Conservation (phyloP, 2,329 filamentous ascomycete genomes). For the Aspergillus eucalypticola region DNA sequence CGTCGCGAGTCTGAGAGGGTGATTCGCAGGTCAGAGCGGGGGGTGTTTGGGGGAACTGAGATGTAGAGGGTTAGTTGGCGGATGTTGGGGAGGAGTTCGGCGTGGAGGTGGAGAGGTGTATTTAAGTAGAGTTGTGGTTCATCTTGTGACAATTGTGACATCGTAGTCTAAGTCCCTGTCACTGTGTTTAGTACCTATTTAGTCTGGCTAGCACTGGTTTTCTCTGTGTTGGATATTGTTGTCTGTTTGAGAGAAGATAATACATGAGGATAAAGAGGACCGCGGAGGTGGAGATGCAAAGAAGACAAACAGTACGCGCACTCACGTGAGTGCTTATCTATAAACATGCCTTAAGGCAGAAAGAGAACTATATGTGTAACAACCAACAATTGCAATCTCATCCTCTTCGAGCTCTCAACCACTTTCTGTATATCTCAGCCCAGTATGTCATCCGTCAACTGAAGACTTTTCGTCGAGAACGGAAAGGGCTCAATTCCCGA, state of each 20-base stretch:
- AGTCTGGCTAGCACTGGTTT: not conserved
- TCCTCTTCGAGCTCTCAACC: too few species aligned
- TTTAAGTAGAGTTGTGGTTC: not conserved
- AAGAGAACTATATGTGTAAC: not conserved
- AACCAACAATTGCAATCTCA: too few species aligned
- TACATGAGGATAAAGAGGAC: not conserved
- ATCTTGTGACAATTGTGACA: not conserved
- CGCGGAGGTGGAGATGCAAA: not conserved
- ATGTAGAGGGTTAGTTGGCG: constrained; percentile 60
- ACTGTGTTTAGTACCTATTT: not conserved
- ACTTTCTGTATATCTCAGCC: too few species aligned
- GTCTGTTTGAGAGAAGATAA: not conserved
- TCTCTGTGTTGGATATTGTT: not conserved
- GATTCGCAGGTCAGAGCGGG: constrained; percentile 22
- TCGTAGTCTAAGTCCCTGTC: not conserved
- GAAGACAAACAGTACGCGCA: not conserved
- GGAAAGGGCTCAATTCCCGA: too few species aligned
- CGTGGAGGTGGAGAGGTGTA: constrained; percentile 50
- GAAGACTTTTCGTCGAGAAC: too few species aligned
- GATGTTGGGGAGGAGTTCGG: constrained; percentile 62
- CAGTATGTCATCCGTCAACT: too few species aligned
- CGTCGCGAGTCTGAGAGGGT: constrained; percentile 39
- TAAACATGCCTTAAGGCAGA: not conserved
- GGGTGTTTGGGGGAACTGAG: constrained; percentile 40
- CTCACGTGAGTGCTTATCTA: not conserved